A percentile compares a stretch with the other conserved stretches of the same genome.
Conservation (phyloP, 257 asterid genomes). For the Salvia miltiorrhiza region DNA sequence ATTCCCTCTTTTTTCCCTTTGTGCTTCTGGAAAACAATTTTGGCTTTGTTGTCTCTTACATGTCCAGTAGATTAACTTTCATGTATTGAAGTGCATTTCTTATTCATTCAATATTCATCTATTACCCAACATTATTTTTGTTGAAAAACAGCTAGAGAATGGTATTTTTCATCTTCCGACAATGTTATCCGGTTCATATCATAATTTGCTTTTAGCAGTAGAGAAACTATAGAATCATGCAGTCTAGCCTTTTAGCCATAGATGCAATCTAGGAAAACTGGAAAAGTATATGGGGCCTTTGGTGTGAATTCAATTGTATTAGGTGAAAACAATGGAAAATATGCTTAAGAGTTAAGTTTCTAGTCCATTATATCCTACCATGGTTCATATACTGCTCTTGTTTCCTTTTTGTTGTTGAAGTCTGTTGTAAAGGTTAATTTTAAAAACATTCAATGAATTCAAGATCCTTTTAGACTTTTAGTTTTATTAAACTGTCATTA, state of each 20-base stretch:
- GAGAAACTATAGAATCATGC: too few relatives aligned
- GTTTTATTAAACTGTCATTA: neutral
- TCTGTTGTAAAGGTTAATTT: neutral
- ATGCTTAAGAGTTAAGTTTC: too few relatives aligned
- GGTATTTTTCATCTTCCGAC: neutral
- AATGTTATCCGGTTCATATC: neutral
- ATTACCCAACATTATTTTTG: neutral
- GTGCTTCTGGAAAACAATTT: slow-evolving; percentile 1
- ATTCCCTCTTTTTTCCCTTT: neutral
- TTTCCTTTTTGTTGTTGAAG: too few relatives aligned
- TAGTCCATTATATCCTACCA: too few relatives aligned
- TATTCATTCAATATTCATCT: neutral
- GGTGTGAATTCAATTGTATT: too few relatives aligned
- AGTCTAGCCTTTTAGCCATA: too few relatives aligned
- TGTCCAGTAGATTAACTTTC: neutral
- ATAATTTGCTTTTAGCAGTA: neutral
- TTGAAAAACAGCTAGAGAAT: neutral
- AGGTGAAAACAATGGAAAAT: too few relatives aligned
- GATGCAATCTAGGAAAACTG: too few relatives aligned
- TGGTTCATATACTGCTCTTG: too few relatives aligned
- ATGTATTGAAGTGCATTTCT: neutral
- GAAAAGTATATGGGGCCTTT: too few relatives aligned
- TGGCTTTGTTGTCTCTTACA: neutral
- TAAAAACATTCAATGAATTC: neutral
- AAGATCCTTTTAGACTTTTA: neutral